Evolutionary conservation across 2,329 filamentous ascomycete species (phyloP).

Genomic region (Cytospora chrysosperma): DNA sequence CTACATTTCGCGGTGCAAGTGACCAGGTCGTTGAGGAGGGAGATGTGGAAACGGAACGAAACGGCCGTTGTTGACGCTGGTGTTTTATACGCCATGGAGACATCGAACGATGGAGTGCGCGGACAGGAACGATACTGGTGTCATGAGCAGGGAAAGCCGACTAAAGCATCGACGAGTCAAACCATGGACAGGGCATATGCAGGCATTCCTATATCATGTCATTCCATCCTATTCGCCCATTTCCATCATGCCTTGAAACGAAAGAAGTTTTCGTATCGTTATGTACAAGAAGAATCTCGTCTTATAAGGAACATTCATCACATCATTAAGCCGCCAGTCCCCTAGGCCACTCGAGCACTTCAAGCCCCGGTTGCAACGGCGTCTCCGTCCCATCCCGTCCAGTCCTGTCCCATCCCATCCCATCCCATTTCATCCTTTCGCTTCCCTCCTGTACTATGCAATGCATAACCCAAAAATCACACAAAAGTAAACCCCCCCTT

Average conservation of each 20-base stretch:
- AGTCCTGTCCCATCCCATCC: conserved; percentile 1
- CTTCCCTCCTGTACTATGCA: background rate
- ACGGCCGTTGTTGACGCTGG: too few species aligned
- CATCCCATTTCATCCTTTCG: background rate
- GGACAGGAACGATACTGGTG: background rate
- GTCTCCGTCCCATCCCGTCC: conserved; percentile 9
- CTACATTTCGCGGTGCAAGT: too few species aligned
- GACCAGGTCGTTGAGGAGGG: too few species aligned
- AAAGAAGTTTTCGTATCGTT: background rate
- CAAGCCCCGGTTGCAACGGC: conserved; percentile 19
- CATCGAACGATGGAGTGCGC: too few species aligned
- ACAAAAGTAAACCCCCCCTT: too few species aligned
- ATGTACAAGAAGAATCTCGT: background rate
- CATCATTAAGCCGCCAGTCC: conserved; percentile 18
- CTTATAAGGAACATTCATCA: background rate
- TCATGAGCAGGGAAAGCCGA: background rate
- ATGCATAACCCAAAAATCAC: background rate
- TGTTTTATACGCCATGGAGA: too few species aligned
- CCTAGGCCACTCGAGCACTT: conserved; percentile 20
- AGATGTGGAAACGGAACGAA: too few species aligned
- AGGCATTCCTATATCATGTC: background rate
- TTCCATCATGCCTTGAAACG: background rate
- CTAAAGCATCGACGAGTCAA: background rate
- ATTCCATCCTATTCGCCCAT: background rate
- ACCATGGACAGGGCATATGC: background rate